Evolutionary conservation across 805 yeast species (phyloP).

Genomic region (Peterozyma toletana): DNA sequence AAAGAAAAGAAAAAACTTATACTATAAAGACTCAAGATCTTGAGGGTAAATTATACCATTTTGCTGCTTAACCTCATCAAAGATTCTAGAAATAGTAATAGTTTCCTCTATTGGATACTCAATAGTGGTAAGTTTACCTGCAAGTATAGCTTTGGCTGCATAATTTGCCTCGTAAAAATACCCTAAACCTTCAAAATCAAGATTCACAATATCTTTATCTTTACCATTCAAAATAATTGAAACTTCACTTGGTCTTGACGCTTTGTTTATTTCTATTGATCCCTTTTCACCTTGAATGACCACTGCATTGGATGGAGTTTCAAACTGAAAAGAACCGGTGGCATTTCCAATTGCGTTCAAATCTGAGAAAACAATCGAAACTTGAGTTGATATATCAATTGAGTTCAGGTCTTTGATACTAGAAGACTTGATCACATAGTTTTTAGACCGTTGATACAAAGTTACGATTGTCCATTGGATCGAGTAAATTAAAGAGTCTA

Average conservation of each 20-base stretch:
- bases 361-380: too few relatives aligned
- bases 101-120: constrained; percentile 38
- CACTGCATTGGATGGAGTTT: constrained; percentile 13
- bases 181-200: constrained; percentile 30
- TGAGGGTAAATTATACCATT: constrained; percentile 37
- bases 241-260: constrained; percentile 33
- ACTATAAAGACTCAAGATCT: constrained; percentile 12
- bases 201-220: constrained; percentile 19
- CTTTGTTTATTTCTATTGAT: constrained; percentile 28
- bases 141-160: constrained; percentile 35
- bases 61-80: constrained; percentile 40
- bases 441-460: constrained; percentile 16
- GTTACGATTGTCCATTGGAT: constrained; percentile 28
- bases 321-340: too few relatives aligned
- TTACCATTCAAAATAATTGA: constrained; percentile 8
- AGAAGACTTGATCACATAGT: constrained; percentile 17
- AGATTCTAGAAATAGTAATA: constrained; percentile 34
- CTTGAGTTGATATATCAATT: too few relatives aligned
- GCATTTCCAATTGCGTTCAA: too few relatives aligned
- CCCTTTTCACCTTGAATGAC: constrained; percentile 28
- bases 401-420: too few relatives aligned
- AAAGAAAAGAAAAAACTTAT: too few relatives aligned
- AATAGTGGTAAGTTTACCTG: constrained; percentile 29
- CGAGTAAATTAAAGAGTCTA: constrained; percentile 49
- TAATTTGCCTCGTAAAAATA: constrained; percentile 52